Conservation (phyloP, 169 alveolate species). For the Ichthyophthirius multifiliis region DNA sequence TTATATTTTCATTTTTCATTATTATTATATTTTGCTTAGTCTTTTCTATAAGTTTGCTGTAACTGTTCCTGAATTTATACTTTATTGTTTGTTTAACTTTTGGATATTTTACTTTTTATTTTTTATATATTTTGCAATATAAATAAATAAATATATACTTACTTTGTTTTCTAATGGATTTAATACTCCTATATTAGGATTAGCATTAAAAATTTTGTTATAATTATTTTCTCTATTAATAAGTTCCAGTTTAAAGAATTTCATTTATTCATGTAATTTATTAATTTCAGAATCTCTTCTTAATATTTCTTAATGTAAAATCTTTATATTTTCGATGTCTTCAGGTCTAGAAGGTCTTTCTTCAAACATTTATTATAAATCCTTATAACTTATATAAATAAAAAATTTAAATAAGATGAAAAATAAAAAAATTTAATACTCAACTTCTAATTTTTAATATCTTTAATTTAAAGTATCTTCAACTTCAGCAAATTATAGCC, state of each 20-base stretch:
- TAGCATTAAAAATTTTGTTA: slow-evolving; percentile 78
- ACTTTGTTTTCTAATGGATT: slow-evolving; percentile 45
- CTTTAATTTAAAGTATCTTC: slow-evolving; percentile 30
- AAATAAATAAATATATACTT: background rate
- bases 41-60: no score
- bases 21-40: no score
- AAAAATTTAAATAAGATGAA: background rate
- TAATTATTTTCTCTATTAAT: slow-evolving; percentile 82
- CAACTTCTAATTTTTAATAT: slow-evolving; percentile 43
- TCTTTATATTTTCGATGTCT: slow-evolving; percentile 72
- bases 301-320: slow-evolving; percentile 57
- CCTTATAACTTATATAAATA: slow-evolving; percentile 40
- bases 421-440: slow-evolving; percentile 13
- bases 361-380: slow-evolving; percentile 67
- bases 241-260: slow-evolving; percentile 79
- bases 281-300: slow-evolving; percentile 70
- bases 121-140: no score
- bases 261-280: slow-evolving; percentile 73
- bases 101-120: no score
- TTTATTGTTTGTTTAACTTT: no score
- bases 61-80: no score
- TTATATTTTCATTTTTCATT: no score
- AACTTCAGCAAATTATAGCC: slow-evolving; percentile 35
- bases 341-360: slow-evolving; percentile 83
- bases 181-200: slow-evolving; percentile 77